Percentiles rank a stretch among this genome's conserved stretches.
Conservation (phyloP, 495 filamentous ascomycete genomes). For the Friedmanniomyces endolithicus region DNA sequence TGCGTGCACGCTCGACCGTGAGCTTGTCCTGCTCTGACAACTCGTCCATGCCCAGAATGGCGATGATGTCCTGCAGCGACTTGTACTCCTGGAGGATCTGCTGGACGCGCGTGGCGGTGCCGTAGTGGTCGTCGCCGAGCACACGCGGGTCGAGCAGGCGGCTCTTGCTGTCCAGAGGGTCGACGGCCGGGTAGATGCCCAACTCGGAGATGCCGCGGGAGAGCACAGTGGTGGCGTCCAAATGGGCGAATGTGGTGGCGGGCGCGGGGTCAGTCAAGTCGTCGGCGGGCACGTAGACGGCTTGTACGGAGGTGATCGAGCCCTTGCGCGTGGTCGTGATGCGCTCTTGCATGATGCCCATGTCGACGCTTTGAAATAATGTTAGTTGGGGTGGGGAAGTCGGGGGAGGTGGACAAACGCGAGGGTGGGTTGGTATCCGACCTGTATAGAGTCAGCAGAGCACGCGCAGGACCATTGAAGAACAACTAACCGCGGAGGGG, state of each 20-base stretch:
- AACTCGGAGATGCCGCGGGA: constrained; percentile 99
- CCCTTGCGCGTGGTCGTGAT: constrained; percentile 99
- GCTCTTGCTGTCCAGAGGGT: constrained; percentile 98
- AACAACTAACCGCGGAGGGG: constrained; percentile 96
- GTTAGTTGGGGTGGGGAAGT: too few species aligned
- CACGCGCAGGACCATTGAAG: too few species aligned
- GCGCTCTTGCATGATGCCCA: constrained; percentile 99
- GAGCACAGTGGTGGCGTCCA: constrained; percentile 99
- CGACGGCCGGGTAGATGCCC: constrained; percentile 99
- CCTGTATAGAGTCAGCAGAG: too few species aligned
- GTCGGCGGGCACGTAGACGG: constrained; percentile 99
- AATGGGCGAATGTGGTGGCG: constrained; percentile 98
- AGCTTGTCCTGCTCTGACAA: constrained; percentile 97
- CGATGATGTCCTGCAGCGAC: constrained; percentile 99
- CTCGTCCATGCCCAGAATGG: constrained; percentile 99
- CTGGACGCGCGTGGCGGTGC: constrained; percentile 86
- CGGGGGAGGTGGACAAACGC: too few species aligned
- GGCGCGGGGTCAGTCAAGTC: constrained; percentile 99
- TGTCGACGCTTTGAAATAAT: too few species aligned
- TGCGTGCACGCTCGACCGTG: constrained; percentile 98
- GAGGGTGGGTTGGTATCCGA: constrained; percentile 99
- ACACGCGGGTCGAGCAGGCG: constrained; percentile 99
- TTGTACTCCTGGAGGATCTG: constrained; percentile 99
- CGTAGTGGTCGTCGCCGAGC: constrained; percentile 94
- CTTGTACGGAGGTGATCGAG: constrained; percentile 99